Evolutionary conservation across 2,329 filamentous ascomycete species (phyloP).

Genomic region (Microdochium trichocladiopsis): DNA sequence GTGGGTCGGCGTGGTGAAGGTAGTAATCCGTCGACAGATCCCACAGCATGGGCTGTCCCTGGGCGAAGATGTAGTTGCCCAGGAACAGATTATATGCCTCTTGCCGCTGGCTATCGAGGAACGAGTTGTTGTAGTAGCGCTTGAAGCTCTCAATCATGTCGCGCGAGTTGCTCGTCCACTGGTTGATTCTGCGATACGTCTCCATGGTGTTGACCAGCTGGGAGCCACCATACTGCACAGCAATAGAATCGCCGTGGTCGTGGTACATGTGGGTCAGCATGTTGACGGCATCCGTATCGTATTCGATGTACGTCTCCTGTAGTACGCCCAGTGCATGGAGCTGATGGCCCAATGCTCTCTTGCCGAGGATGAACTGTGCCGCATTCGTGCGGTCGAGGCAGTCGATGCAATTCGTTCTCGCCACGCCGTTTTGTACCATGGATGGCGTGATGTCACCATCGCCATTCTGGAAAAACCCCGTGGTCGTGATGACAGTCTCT

Average conservation of each 20-base stretch:
- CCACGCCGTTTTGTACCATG: conserved; percentile 82
- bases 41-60: conserved; percentile 93
- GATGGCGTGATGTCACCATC: conserved; percentile 59
- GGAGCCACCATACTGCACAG: conserved; percentile 93
- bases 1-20: conserved; percentile 82
- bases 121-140: conserved; percentile 97
- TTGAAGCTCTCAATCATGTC: conserved; percentile 99
- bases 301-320: conserved; percentile 70
- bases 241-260: conserved; percentile 95
- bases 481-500: conserved; percentile 76
- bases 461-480: conserved; percentile 93
- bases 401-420: conserved; percentile 95
- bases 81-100: conserved; percentile 97
- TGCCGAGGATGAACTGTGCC: conserved; percentile 95
- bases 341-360: conserved; percentile 86
- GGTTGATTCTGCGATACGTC: conserved; percentile 97
- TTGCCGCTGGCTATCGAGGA: conserved; percentile 93
- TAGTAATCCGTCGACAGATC: conserved; percentile 94
- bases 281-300: conserved; percentile 93
- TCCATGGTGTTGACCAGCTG: conserved; percentile 99
- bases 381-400: conserved; percentile 96
- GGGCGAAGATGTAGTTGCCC: conserved; percentile 85
- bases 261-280: conserved; percentile 98
- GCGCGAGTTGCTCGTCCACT: conserved; percentile 94
- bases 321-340: conserved; percentile 87